A percentile compares a stretch with the other conserved stretches of the same genome.
Evolutionary conservation across 73 alveolate species (phyloP).

Genomic region (Symbiodinium pilosum): DNA sequence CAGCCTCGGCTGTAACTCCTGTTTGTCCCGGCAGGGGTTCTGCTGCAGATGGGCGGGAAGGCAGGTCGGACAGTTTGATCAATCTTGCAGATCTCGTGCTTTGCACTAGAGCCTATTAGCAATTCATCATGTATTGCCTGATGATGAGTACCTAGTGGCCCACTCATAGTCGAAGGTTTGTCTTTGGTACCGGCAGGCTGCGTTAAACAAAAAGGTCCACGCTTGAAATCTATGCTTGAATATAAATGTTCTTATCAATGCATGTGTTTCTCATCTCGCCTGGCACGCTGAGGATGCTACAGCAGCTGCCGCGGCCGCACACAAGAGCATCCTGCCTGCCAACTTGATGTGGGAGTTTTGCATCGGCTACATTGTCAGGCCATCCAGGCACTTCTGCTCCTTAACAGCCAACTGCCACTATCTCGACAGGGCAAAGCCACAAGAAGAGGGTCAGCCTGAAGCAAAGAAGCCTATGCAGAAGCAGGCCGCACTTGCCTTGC

Average conservation of each 20-base stretch:
- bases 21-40: conserved; percentile 21
- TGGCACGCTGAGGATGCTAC: conserved; percentile 40
- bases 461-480: background rate
- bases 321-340: conserved; percentile 93
- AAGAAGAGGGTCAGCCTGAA: background rate
- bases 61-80: no score
- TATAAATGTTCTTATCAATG: background rate
- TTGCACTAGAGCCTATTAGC: no score
- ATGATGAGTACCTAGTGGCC: no score
- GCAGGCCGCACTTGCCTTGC: no score
- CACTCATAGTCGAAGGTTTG: no score
- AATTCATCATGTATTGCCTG: no score
- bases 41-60: conserved; percentile 94
- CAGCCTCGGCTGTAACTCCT: background rate
- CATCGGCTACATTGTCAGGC: conserved; percentile 86
- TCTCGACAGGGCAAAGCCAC: background rate
- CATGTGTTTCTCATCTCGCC: background rate
- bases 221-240: background rate
- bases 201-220: background rate
- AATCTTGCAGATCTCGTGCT: no score
- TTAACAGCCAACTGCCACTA: background rate
- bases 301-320: conserved; percentile 89
- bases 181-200: no score
- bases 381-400: background rate
- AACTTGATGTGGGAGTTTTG: conserved; percentile 93